These are phyloP conservation scores for Phaseolus coccineus DNA, from an alignment of 331 rosid species.

Conservation along the genomic window DNA sequence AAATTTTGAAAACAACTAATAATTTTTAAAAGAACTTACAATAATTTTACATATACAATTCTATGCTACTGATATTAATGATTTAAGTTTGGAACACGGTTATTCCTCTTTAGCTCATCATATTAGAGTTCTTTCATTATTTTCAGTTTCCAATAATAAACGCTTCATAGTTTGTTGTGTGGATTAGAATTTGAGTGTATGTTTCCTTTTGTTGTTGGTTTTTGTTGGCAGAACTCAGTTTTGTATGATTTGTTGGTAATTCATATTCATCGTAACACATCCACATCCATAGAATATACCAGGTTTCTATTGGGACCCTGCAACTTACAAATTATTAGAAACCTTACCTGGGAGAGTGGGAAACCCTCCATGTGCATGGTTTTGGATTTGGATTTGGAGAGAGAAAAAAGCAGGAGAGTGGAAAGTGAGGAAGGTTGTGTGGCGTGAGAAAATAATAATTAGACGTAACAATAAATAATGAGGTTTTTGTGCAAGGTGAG, in stretches of 20 bases:
- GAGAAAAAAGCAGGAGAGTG: not conserved
- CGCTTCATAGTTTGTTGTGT: too few species aligned
- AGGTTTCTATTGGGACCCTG: slow-evolving; percentile 35
- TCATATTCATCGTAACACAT: not conserved
- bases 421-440: not conserved
- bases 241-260: not conserved
- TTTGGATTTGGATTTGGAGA: slow-evolving; percentile 48
- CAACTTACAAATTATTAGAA: slow-evolving; percentile 26
- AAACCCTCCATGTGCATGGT: slow-evolving; percentile 54
- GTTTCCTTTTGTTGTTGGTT: not conserved
- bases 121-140: too few species aligned
- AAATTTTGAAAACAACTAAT: too few species aligned
- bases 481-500: slow-evolving; percentile 29
- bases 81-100: too few species aligned
- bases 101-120: too few species aligned
- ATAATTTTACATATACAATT: too few species aligned
- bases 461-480: slow-evolving; percentile 30
- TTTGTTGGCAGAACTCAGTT: slow-evolving; percentile 4
- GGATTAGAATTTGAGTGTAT: too few species aligned
- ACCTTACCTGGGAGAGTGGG: slow-evolving; percentile 8
- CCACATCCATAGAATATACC: not conserved
- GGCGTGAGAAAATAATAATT: not conserved
- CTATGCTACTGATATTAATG: too few species aligned
- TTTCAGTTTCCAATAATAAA: too few species aligned
- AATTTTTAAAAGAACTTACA: too few species aligned